Evolutionary conservation across 2,329 filamentous ascomycete species (phyloP).

Genomic region (Fusarium falciforme): DNA sequence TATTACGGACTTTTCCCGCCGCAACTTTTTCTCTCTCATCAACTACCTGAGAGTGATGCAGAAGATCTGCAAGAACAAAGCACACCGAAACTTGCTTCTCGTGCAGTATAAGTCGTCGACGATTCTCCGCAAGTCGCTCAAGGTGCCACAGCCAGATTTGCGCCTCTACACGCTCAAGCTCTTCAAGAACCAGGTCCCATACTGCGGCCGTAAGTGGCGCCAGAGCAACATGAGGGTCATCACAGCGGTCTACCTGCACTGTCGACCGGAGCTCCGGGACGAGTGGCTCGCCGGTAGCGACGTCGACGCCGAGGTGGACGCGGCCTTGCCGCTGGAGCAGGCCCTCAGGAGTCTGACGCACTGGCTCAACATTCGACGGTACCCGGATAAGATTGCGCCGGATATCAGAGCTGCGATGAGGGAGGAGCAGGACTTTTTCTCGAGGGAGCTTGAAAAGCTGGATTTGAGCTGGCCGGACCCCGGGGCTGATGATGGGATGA

Average conservation of each 20-base stretch:
- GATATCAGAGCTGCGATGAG: constrained; percentile 69
- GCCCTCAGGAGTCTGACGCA: constrained; percentile 89
- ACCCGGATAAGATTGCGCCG: constrained; percentile 79
- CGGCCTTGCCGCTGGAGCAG: constrained; percentile 91
- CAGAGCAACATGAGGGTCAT: constrained; percentile 99
- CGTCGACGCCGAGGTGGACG: constrained; percentile 93
- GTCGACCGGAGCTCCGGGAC: constrained; percentile 89
- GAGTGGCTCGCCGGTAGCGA: constrained; percentile 95
- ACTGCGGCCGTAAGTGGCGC: constrained; percentile 97
- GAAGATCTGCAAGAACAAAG: constrained; percentile 96
- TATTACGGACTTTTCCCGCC: constrained; percentile 90
- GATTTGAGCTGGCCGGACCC: constrained; percentile 64
- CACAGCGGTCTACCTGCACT: constrained; percentile 94
- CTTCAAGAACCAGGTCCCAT: constrained; percentile 98
- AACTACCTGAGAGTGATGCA: constrained; percentile 97
- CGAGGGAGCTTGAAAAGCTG: constrained; percentile 79
- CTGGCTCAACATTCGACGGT: constrained; percentile 90
- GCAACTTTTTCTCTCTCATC: constrained; percentile 95
- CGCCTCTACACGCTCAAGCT: constrained; percentile 96
- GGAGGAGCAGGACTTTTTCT: constrained; percentile 84
- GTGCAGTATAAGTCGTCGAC: constrained; percentile 96
- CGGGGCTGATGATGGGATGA: constrained; percentile 48
- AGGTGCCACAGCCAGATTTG: constrained; percentile 87
- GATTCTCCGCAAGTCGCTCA: constrained; percentile 90
- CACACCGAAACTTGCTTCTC: constrained; percentile 91